Evolutionary conservation across 2,329 filamentous ascomycete genomes (phyloP), one percentile per base, ranked within the genome.

Genomic region (Periconia digitata): DNA sequence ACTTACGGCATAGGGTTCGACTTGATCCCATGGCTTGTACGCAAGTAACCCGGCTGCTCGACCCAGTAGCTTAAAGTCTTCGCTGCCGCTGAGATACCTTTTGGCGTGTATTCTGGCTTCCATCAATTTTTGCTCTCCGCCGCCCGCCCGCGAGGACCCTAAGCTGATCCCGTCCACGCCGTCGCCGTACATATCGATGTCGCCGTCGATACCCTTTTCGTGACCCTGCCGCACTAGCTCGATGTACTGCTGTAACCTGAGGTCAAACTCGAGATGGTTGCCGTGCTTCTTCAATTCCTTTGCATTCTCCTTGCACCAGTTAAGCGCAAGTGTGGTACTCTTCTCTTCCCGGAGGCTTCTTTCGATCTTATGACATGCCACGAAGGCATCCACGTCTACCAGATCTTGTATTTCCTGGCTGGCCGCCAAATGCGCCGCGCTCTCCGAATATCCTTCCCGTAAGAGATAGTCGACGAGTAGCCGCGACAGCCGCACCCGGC

Each of bases 271-370:
- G 15, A 99, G 81, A 57, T 87, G 89, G 63, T 86, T 90, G 80
- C 89, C 86, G 72, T 89, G 87, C 78, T 94, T 95, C 66, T 91
- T 89, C 50, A 99, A 75, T 54, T 92, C 88, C 63, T 92, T 92
- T 72, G 95, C 94, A 72, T 96, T 96, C 63, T 97, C 92, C 15
- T 80, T 83, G 69, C 94, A 96, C 94, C 94, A 99, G 12, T 84
- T 82, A 46, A 99, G 72, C 18, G 91, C 92, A 61, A 95, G 89
- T 29, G 80, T 79, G 4, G 92, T 87, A 58, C 85, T 89, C 24
- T 86, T 85, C 15, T 66, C 63, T 34, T 79, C 79, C 37, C 82
- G 75, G 51, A 99, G 74, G 52, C 86, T 88, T 60, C 85, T 80
- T 50, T 90, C 85, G 56, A 97, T 90, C 49, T 80, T 81, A 52